These are phyloP conservation scores for Schizonepeta tenuifolia DNA, from an alignment of 257 asterid species.

Conservation along the genomic window DNA sequence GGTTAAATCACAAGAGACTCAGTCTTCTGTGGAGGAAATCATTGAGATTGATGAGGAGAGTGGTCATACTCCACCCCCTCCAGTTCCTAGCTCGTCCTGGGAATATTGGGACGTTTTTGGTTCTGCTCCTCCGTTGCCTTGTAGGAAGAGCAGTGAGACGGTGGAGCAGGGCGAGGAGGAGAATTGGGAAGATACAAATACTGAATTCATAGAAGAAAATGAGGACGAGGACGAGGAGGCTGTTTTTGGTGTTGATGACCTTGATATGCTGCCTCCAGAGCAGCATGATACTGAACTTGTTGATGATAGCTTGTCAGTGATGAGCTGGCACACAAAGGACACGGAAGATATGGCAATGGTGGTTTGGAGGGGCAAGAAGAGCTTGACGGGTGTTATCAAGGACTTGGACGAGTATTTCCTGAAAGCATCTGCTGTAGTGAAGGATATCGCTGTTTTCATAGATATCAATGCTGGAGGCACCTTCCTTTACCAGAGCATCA, in stretches of 20 bases:
- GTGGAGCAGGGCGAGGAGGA: constrained; percentile 61
- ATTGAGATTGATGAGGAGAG: constrained; percentile 52
- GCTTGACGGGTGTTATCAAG: constrained; percentile 54
- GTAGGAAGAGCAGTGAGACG: constrained; percentile 33
- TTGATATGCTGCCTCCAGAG: constrained; percentile 31
- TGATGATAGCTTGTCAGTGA: constrained; percentile 56
- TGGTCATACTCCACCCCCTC: constrained; percentile 61
- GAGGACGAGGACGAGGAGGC: constrained; percentile 42
- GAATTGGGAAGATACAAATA: constrained; percentile 66
- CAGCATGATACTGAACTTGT: constrained; percentile 40
- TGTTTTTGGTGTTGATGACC: constrained; percentile 32
- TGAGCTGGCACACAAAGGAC: constrained; percentile 61
- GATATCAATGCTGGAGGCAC: constrained; percentile 62
- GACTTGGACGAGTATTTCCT: constrained; percentile 78
- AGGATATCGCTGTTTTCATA: constrained; percentile 70
- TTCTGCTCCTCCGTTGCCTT: constrained; percentile 41
- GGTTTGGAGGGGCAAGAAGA: constrained; percentile 61
- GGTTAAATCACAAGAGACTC: constrained; percentile 27
- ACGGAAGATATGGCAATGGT: constrained; percentile 72
- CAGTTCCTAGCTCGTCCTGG: constrained; percentile 57
- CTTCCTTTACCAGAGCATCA: constrained; percentile 46
- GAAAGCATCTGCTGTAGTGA: constrained; percentile 68
- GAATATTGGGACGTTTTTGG: constrained; percentile 72
- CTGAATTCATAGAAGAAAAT: constrained; percentile 60
- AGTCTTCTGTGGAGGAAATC: constrained; percentile 47